A percentile compares a stretch with the other conserved stretches of the same genome.
Evolutionary conservation across 805 yeast species (phyloP).

Genomic region (Zygotorulaspora danielsina): DNA sequence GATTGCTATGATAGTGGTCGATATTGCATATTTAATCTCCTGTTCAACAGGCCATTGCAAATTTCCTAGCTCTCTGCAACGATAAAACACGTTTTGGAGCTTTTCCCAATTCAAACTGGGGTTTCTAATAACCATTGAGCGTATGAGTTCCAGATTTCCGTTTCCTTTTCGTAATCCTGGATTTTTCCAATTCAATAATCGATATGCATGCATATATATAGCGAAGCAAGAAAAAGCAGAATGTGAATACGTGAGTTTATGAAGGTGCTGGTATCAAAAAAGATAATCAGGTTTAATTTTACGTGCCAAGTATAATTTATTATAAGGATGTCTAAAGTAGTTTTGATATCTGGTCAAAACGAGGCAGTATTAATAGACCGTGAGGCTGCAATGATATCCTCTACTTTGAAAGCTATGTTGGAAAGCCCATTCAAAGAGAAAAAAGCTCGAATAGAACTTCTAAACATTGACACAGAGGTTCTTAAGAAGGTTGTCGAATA

Average conservation of each 20-base stretch:
- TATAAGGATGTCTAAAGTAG: slow-evolving; percentile 44
- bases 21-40: slow-evolving; percentile 35
- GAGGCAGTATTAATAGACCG: slow-evolving; percentile 55
- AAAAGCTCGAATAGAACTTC: slow-evolving; percentile 49
- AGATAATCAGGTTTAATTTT: too few species aligned
- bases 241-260: too few species aligned
- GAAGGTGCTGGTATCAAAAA: too few species aligned
- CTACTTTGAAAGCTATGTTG: slow-evolving; percentile 58
- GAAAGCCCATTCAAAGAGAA: slow-evolving; percentile 54
- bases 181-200: too few species aligned
- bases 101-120: slow-evolving; percentile 72
- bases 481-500: slow-evolving; percentile 82
- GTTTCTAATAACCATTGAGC: slow-evolving; percentile 13
- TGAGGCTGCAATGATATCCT: slow-evolving; percentile 74
- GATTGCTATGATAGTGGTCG: slow-evolving; percentile 41
- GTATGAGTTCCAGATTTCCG: background rate
- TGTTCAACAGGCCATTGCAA: slow-evolving; percentile 22
- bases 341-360: slow-evolving; percentile 70
- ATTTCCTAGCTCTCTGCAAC: slow-evolving; percentile 40
- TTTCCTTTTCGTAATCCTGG: too few species aligned
- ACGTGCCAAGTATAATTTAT: too few species aligned
- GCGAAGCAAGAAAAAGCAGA: too few species aligned
- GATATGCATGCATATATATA: too few species aligned
- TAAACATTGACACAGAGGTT: slow-evolving; percentile 65
- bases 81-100: slow-evolving; percentile 64